Evolutionary conservation across 208 protist genomes (phyloP), one percentile per base, ranked within the genome.

Genomic region (Strigomonas galati): DNA sequence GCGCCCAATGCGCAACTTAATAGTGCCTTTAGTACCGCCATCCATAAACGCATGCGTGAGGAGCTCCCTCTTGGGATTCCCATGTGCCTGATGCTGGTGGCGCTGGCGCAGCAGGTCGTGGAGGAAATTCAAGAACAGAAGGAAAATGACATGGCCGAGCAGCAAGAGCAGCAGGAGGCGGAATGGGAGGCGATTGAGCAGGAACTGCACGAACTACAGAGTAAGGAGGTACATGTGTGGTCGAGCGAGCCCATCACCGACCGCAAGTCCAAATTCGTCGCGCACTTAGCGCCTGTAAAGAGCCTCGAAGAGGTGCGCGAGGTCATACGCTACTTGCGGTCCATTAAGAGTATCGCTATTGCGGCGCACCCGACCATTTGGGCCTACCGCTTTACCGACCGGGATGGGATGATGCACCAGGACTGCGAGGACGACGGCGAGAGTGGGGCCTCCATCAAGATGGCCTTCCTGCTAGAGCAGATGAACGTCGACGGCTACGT

Each of bases 381-480:
- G 49, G 96, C 96, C 19, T 99, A 98, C 70, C 85, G 97, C n/a
- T 90, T 97, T 59, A 78, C 62, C 0, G 88, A 92, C 60, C 58
- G 30, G 0, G 74, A 76, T 9, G 81, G 82, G 3, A 30, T 87
- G n/a, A 27, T 97, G 58, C 74, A 95, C 31, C 71, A 92, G 43
- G 84, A 94, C 72, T 68, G 84, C 59, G 95, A 98, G 57, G 97
- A 98, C 73, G 97, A 99, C 62, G 97, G 96, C 1, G 96, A 99
- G 76, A 79, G 64, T 9, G 94, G 94, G 1, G 92, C 92, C 1
- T 77, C 89, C 10, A 59, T 72, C 1, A 85, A 89, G 49, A 86
- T 97, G 55, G 68, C 94, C 58, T 97, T 96, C 69, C 54, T 97
- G 27, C 61, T 97, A 51, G 85, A 98, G 43, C 79, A 91, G 46